A percentile compares a stretch with the other conserved stretches of the same genome.
phyloP scores from a whole-genome alignment of 148 eudicot genomes.

The Cornus suecica region DNA sequence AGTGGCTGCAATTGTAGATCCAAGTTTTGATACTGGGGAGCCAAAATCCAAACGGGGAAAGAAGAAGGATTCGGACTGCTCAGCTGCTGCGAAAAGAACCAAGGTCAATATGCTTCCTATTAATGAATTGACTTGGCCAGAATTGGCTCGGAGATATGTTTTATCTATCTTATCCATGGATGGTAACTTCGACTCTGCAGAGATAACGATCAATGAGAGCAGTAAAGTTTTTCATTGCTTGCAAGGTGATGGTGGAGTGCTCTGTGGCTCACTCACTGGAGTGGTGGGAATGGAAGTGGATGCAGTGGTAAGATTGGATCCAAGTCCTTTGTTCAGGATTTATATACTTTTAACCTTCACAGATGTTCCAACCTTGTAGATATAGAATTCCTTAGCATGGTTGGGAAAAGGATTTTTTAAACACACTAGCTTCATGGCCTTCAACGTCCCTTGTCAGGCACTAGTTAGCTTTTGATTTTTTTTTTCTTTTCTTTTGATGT shows the following conservation, averaged over 20 bases:
- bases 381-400: background rate
- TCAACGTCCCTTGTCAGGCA: background rate
- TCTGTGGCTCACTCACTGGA: slow-evolving; percentile 72
- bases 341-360: background rate
- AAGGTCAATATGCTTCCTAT: slow-evolving; percentile 52
- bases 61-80: slow-evolving; percentile 47
- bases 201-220: slow-evolving; percentile 40
- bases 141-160: slow-evolving; percentile 64
- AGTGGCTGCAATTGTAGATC: slow-evolving; percentile 51
- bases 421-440: background rate
- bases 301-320: slow-evolving; percentile 53
- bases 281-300: slow-evolving; percentile 73
- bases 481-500: slow-evolving; percentile 3
- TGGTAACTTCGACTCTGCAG: slow-evolving; percentile 46
- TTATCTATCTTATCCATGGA: slow-evolving; percentile 50
- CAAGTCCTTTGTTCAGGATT: background rate
- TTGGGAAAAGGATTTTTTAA: background rate
- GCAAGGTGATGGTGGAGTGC: slow-evolving; percentile 74
- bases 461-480: background rate
- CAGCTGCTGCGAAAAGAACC: slow-evolving; percentile 37
- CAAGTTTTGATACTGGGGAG: slow-evolving; percentile 46
- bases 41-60: slow-evolving; percentile 58
- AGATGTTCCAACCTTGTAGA: background rate
- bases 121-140: slow-evolving; percentile 75
- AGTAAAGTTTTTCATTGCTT: slow-evolving; percentile 56